phyloP scores from a whole-genome alignment of 1,284 basidiomycete genomes.

The Pseudozyma tsukubaensis region DNA sequence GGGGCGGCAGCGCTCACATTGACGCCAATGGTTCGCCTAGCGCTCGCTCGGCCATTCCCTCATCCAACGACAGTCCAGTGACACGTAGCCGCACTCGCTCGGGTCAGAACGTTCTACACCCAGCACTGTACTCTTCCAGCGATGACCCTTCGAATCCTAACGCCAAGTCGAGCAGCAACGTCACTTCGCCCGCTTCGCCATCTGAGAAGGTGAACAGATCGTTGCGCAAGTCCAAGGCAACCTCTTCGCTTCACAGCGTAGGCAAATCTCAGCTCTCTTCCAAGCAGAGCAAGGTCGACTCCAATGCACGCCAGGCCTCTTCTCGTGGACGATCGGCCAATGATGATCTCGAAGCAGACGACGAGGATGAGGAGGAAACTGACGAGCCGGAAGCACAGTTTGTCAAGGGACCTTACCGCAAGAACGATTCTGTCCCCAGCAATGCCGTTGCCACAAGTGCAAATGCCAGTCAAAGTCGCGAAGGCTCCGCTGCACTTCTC shows the following conservation, averaged over 20 bases:
- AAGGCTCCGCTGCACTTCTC: conserved; percentile 33
- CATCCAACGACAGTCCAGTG: conserved; percentile 50
- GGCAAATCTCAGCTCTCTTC: conserved; percentile 23
- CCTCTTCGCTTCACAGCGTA: conserved; percentile 13
- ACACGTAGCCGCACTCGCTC: conserved; percentile 50
- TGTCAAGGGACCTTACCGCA: conserved; percentile 40
- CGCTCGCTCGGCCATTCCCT: conserved; percentile 4
- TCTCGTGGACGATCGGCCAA: conserved; percentile 4
- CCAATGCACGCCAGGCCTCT: conserved; percentile 7
- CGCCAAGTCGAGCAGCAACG: conserved; percentile 47
- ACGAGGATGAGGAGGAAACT: conserved; percentile 13
- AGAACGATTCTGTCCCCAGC: conserved; percentile 1
- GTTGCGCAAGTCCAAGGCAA: conserved; percentile 19
- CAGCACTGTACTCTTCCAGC: conserved; percentile 51
- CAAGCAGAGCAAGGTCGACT: conserved; percentile 17
- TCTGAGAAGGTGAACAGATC: conserved; percentile 21
- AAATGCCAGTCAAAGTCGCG: too few species aligned
- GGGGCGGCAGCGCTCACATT: background rate
- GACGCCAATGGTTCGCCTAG: conserved; percentile 18
- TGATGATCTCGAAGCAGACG: conserved; percentile 16
- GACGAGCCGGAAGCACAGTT: conserved; percentile 26
- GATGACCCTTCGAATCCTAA: conserved; percentile 21
- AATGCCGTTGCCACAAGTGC: conserved; percentile 6
- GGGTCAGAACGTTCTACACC: conserved; percentile 39
- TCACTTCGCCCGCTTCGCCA: conserved; percentile 53